Base-by-base conservation (phyloP, 2,329 filamentous ascomycete species). In the Hymenoscyphus albidus region DNA sequence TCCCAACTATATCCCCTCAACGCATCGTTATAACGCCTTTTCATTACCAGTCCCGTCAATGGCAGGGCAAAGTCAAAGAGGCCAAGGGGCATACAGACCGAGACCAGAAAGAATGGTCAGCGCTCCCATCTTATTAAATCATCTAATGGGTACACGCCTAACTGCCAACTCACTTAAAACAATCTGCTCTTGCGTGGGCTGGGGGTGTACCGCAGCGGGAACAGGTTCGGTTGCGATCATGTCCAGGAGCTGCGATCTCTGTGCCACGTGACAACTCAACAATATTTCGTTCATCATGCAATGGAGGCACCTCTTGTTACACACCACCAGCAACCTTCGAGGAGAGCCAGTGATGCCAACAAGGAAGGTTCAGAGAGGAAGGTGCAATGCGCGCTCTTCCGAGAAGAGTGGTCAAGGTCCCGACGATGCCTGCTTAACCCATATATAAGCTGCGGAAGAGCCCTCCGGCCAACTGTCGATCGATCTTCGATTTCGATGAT, bases 181-280 rank as follows among this genome's bases (percentile, higher is more conserved):
- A 38, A 38, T 13, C 13, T 40, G 14, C 31, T 48, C 27, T 31
- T 44, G 51, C 61, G n/a, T 57, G 16, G 55, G n/a, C 32, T 13
- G 54, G 5, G 22, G 64, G 67, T 54, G 62, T 65, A 69, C 67
- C 32, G 65, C 67, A 69, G 65, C 65, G 67, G 65, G 22, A 64
- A 67, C 40, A 38, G 58, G 61, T 40, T 63, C 64, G 62, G 65
- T 55, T 66, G 42, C 42, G 67, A 63, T 63, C 63, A 59, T 62
- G 65, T 59, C 27, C 62, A 54, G 59, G 57, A 58, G 55, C 38
- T 22, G n/a, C 51, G 65, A 69, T 70, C 67, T 68, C 54, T 68
- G 66, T 70, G 27, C 64, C 62, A 64, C 62, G 65, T 68, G 68
- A 70, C 63, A 63, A 59, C 39, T 70, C 68, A 67, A 48, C 16